Conservation (phyloP, 2,329 filamentous ascomycete genomes). For the Lasiodiplodia hormozganensis region DNA sequence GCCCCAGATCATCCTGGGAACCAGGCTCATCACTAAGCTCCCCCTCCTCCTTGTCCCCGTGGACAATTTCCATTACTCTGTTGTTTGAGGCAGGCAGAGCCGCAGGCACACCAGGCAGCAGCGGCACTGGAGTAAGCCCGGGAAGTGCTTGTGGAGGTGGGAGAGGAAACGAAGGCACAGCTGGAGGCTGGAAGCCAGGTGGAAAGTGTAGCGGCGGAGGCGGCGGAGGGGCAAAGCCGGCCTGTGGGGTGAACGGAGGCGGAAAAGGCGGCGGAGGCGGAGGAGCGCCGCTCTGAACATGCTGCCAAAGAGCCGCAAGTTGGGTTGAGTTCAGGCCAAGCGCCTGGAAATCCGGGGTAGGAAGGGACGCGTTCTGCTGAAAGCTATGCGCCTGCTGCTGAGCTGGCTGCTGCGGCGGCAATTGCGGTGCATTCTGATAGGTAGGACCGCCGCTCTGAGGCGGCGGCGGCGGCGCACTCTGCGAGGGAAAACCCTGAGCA, state of each 20-base stretch:
- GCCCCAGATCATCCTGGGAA: constrained; percentile 2
- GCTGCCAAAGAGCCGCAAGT: constrained; percentile 24
- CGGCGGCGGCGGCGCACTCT: constrained; percentile 17
- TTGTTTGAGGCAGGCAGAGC: constrained; percentile 32
- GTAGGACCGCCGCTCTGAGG: constrained; percentile 1
- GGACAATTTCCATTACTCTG: constrained; percentile 41
- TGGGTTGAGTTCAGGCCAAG: constrained; percentile 26
- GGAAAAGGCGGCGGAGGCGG: constrained; percentile 38
- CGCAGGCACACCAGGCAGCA: constrained; percentile 31
- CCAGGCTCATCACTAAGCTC: constrained; percentile 73
- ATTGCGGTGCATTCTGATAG: constrained; percentile 19
- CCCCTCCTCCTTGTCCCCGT: constrained; percentile 70
- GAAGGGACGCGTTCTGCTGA: constrained; percentile 36
- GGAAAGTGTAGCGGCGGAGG: constrained; percentile 36
- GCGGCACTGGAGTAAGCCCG: constrained; percentile 9
- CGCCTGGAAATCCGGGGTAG: constrained; percentile 32
- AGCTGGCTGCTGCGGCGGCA: constrained; percentile 16
- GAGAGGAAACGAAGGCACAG: constrained; percentile 8
- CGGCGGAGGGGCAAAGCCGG: constrained; percentile 35
- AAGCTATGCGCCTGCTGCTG: constrained; percentile 27
- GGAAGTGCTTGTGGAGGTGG: constrained; percentile 15
- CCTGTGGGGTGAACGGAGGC: constrained; percentile 36
- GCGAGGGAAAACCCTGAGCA: constrained; percentile 10
- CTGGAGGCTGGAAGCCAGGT: constrained; percentile 32
- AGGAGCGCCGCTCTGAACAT: constrained; percentile 30